Evolutionary conservation across 1,139 yeast species (phyloP).

Genomic region (Eremothecium cymbalariae): DNA sequence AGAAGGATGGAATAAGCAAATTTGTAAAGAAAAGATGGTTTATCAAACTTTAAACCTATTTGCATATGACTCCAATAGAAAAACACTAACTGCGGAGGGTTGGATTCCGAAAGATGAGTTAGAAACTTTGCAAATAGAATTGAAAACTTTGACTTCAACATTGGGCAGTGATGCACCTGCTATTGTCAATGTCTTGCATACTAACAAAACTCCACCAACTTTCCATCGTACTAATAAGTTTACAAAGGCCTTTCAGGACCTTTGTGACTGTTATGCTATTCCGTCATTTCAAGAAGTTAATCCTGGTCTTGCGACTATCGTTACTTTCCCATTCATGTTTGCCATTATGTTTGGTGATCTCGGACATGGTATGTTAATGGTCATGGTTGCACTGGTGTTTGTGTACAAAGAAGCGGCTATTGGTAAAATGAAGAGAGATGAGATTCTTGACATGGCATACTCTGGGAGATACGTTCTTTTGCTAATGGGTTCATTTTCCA

Average conservation of each 20-base stretch:
- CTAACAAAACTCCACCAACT: conserved; percentile 88
- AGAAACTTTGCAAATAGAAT: conserved; percentile 42
- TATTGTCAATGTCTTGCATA: conserved; percentile 70
- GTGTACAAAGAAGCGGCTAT: conserved; percentile 63
- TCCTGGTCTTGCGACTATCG: conserved; percentile 89
- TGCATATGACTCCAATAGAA: conserved; percentile 63
- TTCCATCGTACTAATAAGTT: conserved; percentile 86
- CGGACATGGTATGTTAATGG: conserved; percentile 85
- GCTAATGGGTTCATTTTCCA: conserved; percentile 87
- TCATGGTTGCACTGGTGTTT: conserved; percentile 61
- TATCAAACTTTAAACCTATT: conserved; percentile 59
- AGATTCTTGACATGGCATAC: conserved; percentile 93
- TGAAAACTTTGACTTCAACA: conserved; percentile 50
- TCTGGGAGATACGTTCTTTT: conserved; percentile 83
- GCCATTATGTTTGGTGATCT: conserved; percentile 99
- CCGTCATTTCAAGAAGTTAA: conserved; percentile 93
- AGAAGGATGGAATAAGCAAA: conserved; percentile 58
- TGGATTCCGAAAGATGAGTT: conserved; percentile 72
- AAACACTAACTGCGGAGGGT: conserved; percentile 94
- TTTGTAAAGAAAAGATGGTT: conserved; percentile 64
- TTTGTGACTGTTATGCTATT: conserved; percentile 91
- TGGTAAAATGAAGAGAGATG: conserved; percentile 69
- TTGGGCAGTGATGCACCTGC: conserved; percentile 46
- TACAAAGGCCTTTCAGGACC: conserved; percentile 83
- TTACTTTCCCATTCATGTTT: conserved; percentile 97